Evolutionary conservation across 495 filamentous ascomycete genomes (phyloP).

Genomic region (Xylaria acuta): DNA sequence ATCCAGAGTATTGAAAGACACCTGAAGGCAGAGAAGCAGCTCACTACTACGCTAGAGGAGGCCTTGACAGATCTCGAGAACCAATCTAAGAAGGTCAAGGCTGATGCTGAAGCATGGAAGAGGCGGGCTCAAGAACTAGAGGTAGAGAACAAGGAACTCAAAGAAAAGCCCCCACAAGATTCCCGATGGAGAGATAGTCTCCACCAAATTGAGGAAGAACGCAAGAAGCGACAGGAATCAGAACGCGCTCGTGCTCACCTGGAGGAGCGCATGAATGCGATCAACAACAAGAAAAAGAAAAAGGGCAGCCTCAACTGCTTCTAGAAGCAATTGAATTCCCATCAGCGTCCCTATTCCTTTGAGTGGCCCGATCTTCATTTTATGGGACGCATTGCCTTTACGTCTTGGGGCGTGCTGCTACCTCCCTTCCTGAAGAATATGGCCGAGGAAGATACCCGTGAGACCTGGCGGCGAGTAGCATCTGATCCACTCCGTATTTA

Average conservation of each 20-base stretch:
- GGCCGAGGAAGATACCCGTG: neutral
- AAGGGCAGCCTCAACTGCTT: constrained; percentile 97
- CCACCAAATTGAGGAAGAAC: constrained; percentile 93
- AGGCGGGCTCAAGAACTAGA: constrained; percentile 80
- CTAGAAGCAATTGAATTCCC: constrained; percentile 49
- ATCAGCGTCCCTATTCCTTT: neutral
- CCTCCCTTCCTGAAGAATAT: neutral
- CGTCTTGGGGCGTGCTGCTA: neutral
- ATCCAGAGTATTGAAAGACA: constrained; percentile 98
- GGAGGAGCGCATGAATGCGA: constrained; percentile 92
- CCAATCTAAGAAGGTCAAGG: constrained; percentile 83
- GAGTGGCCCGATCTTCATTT: neutral
- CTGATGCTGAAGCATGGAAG: constrained; percentile 87
- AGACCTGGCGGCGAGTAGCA: neutral
- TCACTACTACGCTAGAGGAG: constrained; percentile 92
- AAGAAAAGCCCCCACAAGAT: constrained; percentile 51
- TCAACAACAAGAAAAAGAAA: constrained; percentile 92
- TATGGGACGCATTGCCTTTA: neutral
- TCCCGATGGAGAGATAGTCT: constrained; percentile 75
- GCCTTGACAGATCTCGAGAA: constrained; percentile 91
- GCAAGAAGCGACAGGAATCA: constrained; percentile 82
- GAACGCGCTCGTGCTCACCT: constrained; percentile 86
- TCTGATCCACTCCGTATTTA: neutral
- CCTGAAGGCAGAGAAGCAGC: constrained; percentile 92
- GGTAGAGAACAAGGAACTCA: constrained; percentile 74